phyloP scores from a whole-genome alignment of 305 asterid species.

The Fraxinus sp. region DNA sequence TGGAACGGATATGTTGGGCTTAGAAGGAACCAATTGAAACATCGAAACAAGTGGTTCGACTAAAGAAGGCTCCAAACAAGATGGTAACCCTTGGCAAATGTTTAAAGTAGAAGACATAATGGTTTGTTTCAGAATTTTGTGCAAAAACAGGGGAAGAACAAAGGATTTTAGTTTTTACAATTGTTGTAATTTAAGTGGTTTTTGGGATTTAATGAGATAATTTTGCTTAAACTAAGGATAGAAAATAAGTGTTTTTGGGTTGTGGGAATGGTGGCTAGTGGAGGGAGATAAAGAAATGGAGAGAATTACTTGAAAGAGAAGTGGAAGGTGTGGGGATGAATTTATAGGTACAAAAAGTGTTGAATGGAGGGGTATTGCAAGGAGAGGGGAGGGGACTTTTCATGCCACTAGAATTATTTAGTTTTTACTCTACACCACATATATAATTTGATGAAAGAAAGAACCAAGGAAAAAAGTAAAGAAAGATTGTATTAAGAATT shows the following conservation, averaged over 20 bases:
- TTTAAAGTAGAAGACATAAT: conserved; percentile 37
- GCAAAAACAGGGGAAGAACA: conserved; percentile 30
- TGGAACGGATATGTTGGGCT: conserved; percentile 27
- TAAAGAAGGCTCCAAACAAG: conserved; percentile 44
- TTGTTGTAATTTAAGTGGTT: conserved; percentile 3
- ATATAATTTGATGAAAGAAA: conserved; percentile 9
- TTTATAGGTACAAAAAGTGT: conserved; percentile 58
- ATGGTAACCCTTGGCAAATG: conserved; percentile 40
- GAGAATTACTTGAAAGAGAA: conserved; percentile 54
- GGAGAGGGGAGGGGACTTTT: conserved; percentile 16
- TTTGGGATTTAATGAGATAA: neutral
- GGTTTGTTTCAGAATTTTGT: conserved; percentile 18
- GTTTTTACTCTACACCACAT: conserved; percentile 23
- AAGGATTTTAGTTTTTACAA: conserved; percentile 10
- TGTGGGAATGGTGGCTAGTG: conserved; percentile 18
- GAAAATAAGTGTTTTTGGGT: conserved; percentile 9
- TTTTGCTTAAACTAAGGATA: neutral
- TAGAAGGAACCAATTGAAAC: conserved; percentile 42
- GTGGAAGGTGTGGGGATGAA: conserved; percentile 44
- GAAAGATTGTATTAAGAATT: neutral
- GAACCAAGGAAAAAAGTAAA: neutral
- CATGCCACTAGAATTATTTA: conserved; percentile 33
- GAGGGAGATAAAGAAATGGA: neutral
- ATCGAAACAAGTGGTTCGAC: conserved; percentile 33
- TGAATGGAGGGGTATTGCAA: conserved; percentile 16